A percentile compares a stretch with the other conserved stretches of the same genome.
Evolutionary conservation across 495 filamentous ascomycete species (phyloP).

Genomic region (Talaromyces adpressus): DNA sequence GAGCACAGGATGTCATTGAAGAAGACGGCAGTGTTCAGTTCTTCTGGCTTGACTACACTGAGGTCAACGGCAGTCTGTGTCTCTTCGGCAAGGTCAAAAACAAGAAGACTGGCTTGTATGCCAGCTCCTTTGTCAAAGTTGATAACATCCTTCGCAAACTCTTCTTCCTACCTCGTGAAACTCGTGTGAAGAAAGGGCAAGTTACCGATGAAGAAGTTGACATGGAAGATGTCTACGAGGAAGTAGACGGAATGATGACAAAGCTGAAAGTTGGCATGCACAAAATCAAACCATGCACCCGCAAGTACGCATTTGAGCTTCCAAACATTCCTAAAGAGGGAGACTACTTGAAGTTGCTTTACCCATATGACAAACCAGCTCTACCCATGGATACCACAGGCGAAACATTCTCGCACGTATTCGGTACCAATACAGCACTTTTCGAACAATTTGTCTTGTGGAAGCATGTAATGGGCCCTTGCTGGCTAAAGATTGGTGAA

Average conservation of each 20-base stretch:
- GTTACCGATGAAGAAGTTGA: conserved; percentile 74
- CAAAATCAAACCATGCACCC: conserved; percentile 83
- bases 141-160: conserved; percentile 92
- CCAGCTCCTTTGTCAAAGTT: conserved; percentile 92
- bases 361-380: conserved; percentile 74
- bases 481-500: conserved; percentile 85
- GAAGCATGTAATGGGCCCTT: conserved; percentile 97
- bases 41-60: conserved; percentile 96
- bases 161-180: conserved; percentile 81
- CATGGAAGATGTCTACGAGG: conserved; percentile 84
- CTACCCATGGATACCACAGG: conserved; percentile 66
- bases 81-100: conserved; percentile 96
- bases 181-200: conserved; percentile 54
- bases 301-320: conserved; percentile 95
- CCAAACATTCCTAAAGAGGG: conserved; percentile 78
- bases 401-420: conserved; percentile 90
- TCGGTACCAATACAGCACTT: conserved; percentile 86
- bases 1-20: conserved; percentile 74
- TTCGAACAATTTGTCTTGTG: conserved; percentile 98
- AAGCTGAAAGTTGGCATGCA: conserved; percentile 75
- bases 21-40: conserved; percentile 85
- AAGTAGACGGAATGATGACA: conserved; percentile 80
- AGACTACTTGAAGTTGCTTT: conserved; percentile 88
- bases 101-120: conserved; percentile 68
- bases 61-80: conserved; percentile 85